phyloP scores from a whole-genome alignment of 2,329 filamentous ascomycete species.

The Aureobasidium namibiae region DNA sequence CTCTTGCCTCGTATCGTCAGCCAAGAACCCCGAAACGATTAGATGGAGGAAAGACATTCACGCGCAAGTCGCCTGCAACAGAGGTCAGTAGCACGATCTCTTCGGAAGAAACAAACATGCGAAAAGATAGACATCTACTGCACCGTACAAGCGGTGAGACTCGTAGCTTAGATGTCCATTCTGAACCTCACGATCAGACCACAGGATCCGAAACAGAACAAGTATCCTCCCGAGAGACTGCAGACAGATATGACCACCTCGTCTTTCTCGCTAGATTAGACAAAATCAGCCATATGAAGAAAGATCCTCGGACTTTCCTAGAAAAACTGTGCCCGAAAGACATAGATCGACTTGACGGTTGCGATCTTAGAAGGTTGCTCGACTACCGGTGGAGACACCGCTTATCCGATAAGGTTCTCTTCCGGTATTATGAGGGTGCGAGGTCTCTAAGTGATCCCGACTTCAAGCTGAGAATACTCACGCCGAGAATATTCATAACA shows the following conservation, averaged over 20 bases:
- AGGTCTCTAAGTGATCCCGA: background rate
- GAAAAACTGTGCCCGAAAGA: background rate
- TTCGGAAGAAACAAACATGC: background rate
- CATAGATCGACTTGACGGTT: background rate
- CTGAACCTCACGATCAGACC: background rate
- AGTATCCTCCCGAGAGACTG: background rate
- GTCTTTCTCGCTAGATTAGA: background rate
- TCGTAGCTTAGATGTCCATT: background rate
- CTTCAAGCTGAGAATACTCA: background rate
- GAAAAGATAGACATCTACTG: background rate
- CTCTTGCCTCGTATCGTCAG: background rate
- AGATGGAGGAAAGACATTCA: background rate
- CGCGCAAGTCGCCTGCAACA: background rate
- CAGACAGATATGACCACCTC: background rate
- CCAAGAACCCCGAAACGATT: background rate
- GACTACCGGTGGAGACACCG: background rate
- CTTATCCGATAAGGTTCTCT: background rate
- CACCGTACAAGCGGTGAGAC: background rate
- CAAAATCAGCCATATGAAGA: background rate
- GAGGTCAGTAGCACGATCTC: background rate
- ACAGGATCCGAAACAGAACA: background rate
- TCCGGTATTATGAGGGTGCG: background rate
- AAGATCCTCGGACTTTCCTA: background rate
- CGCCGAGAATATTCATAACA: background rate
- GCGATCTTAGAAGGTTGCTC: background rate